Base-by-base conservation (phyloP, 345 rosid species). In the Aquilaria malaccensis region DNA sequence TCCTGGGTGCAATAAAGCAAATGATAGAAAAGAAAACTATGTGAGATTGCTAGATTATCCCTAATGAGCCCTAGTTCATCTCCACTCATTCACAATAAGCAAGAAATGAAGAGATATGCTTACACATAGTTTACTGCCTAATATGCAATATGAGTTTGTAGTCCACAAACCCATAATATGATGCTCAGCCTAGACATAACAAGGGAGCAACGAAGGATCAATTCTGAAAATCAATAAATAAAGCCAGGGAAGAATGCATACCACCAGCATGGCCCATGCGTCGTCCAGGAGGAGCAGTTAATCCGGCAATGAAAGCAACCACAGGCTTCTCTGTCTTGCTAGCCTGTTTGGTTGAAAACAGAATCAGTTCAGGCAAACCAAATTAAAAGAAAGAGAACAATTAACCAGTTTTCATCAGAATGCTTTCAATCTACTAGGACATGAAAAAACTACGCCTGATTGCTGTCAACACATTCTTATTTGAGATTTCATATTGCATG, bases 261-360 rank as follows among this genome's bases (percentile, higher is more conserved):
- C 97, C 97, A 80, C 97, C 97, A 9, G 97, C 97, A 66, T 90
- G 97, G 53, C 97, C 97, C 97, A 90, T 90, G 33, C 97, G 85
- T 50, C 97, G 91, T 41, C 95, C 92, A 6, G 95, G 95, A 58
- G 95, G 92, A 37, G 97, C 97, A 54, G 97, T 87, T 5, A 85
- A 81, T 70, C 97, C 97, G 66, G 95, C 97, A 64, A 90, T 90
- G 70, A 90, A 90, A 13, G 95, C 95, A 79, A 87, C 93, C 32
- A 90, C 76, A 52, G 95, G 91, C 79, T 90, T 90, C 50, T 87
- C 81, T 58, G 97, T 87, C 51, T 85, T 83, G 61, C 95, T 90
- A 70, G 78, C 95, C 95, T 90, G 93, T 77, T 79, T 45, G 30
- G 51, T 77, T 62, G 51, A 50, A 30, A 7, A 22, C 60, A 14